Base-by-base conservation (phyloP, 495 filamentous ascomycete species). In the Xylaria grammica region DNA sequence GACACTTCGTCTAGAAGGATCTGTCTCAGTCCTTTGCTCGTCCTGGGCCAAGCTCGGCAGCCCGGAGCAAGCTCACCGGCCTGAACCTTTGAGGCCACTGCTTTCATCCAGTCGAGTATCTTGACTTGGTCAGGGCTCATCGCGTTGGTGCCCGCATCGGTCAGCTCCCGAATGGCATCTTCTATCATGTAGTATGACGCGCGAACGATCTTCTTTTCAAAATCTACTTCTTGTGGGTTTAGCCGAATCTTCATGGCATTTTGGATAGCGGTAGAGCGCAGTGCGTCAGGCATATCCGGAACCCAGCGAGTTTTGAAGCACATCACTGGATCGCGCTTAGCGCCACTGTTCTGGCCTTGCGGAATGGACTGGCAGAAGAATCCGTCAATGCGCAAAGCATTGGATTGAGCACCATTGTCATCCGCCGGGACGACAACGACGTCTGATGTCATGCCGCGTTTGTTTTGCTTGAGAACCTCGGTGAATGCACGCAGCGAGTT, bases 121-220 rank as follows among this genome's bases (percentile, higher is more conserved):
- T 17, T 27, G 13, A 24, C 53, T 29, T 56, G 56, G n/a, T 68
- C 38, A 15, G 24, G 40, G 4, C 10, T 49, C 45, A 22, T 51
- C 20, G n/a, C 29, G 7, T 24, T 40, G 15, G 13, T 29, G 1
- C 20, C 34, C 4, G 42, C 48, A 1, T 26, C 32, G 34, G 53
- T 20, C 1, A 71, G 63, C 48, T 68, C 55, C 4, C 15, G 11
- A 5, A 72, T 49, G 1, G 69, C 67, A 10, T 60, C 63, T 17
- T 56, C 30, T 24, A 71, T 69, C 6, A 72, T 24, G 65, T 69
- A 40, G 44, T 59, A 72, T 17, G 72, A 61, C 2, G 58, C 67
- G 0, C 62, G 61, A 4, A 63, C 40, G 0, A 66, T 48, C 53
- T 69, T 68, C 27, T 36, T 65, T 29, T 67, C 67, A 9, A 63